A percentile compares a stretch with the other conserved stretches of the same genome.
Conservation (phyloP, 1,139 yeast species). For the Suhomyces chickasaworum region DNA sequence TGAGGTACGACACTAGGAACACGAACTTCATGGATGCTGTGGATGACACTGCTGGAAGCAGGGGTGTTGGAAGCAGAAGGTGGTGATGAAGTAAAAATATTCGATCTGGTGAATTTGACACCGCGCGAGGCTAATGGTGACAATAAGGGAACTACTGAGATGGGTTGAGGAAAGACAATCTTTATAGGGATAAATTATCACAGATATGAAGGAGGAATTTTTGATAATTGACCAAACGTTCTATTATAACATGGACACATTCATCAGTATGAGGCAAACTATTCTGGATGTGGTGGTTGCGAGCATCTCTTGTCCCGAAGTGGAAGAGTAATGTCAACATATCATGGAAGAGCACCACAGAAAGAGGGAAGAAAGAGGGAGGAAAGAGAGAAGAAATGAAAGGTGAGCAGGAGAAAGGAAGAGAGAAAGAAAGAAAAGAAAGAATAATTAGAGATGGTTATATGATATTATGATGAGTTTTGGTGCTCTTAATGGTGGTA, state of each 20-base stretch:
- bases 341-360: not conserved
- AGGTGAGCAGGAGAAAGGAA: no score
- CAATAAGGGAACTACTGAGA: not conserved
- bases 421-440: no score
- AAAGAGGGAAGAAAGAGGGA: not conserved
- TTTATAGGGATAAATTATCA: no score
- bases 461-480: no score
- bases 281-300: not conserved
- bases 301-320: not conserved
- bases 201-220: no score
- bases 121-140: not conserved
- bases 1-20: slow-evolving; percentile 1
- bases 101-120: not conserved
- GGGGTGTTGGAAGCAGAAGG: not conserved
- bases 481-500: no score
- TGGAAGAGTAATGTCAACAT: not conserved
- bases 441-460: no score
- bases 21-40: slow-evolving; percentile 1
- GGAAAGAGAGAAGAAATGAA: not conserved
- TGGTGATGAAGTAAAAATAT: not conserved
- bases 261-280: not conserved
- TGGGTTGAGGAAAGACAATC: no score
- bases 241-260: not conserved
- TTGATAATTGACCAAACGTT: no score
- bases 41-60: not conserved